A percentile compares a stretch with the other conserved stretches of the same genome.
Evolutionary conservation across 352 stramenopile genomes (phyloP).

Genomic region (Globisporangium solare): DNA sequence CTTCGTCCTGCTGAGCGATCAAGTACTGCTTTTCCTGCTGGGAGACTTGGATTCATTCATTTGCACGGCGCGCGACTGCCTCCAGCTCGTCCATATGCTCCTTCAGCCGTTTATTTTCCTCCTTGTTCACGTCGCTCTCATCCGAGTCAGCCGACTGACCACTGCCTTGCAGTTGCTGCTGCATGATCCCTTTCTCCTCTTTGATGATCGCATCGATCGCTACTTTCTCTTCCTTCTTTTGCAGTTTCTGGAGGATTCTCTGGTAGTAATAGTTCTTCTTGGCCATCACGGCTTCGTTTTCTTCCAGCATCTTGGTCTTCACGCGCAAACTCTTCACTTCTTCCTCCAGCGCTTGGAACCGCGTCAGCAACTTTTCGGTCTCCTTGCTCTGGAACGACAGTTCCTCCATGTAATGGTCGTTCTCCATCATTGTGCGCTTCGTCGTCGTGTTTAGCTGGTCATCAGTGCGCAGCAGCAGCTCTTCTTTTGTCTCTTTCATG

Average conservation of each 20-base stretch:
- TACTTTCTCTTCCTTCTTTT: conserved; percentile 20
- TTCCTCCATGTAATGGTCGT: conserved; percentile 72
- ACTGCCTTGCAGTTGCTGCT: not conserved
- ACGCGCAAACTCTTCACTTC: conserved; percentile 41
- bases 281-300: conserved; percentile 47
- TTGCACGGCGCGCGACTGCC: conserved; percentile 23
- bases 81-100: conserved; percentile 22
- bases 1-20: conserved; percentile 55
- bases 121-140: not conserved
- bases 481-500: conserved; percentile 49
- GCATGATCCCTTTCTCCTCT: conserved; percentile 1
- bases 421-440: conserved; percentile 79
- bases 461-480: conserved; percentile 48
- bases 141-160: too few relatives aligned
- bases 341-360: conserved; percentile 34
- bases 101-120: conserved; percentile 14
- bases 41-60: conserved; percentile 46
- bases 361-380: conserved; percentile 61
- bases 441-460: conserved; percentile 66
- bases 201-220: conserved; percentile 8
- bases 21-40: conserved; percentile 55
- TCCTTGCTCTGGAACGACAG: conserved; percentile 68
- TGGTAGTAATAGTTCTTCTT: conserved; percentile 74
- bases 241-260: conserved; percentile 55
- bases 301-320: conserved; percentile 43